Evolutionary conservation across 441 rosid species (phyloP).

Genomic region (Metrosideros polymorpha): DNA sequence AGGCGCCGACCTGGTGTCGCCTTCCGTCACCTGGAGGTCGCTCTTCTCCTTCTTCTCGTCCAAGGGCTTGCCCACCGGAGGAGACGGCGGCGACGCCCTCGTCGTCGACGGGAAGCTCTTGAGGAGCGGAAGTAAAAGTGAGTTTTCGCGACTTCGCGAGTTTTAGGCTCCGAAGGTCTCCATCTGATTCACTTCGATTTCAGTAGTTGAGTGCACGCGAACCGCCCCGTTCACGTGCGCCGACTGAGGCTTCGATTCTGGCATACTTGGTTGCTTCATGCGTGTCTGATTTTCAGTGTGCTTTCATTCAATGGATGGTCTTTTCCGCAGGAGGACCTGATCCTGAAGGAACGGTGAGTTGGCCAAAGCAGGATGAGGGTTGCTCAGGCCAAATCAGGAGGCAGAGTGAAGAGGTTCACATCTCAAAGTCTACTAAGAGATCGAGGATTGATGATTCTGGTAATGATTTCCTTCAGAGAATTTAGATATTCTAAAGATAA

Average conservation of each 20-base stretch:
- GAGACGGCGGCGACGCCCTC: conserved; percentile 35
- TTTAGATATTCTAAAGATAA: background rate
- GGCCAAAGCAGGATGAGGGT: background rate
- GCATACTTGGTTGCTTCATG: background rate
- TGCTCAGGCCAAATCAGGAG: background rate
- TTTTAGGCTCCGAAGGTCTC: background rate
- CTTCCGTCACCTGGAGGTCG: conserved; percentile 76
- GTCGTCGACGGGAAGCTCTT: conserved; percentile 60
- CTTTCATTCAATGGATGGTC: background rate
- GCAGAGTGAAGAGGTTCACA: background rate
- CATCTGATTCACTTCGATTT: background rate
- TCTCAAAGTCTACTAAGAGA: background rate
- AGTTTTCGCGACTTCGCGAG: conserved; percentile 1
- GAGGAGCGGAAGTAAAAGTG: conserved; percentile 53
- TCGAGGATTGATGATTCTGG: background rate
- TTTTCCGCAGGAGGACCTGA: conserved; percentile 23
- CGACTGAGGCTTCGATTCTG: background rate
- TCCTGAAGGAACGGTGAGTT: conserved; percentile 3
- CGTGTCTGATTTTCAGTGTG: background rate
- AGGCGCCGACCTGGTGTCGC: conserved; percentile 50
- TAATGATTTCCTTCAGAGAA: background rate
- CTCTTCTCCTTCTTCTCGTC: conserved; percentile 69
- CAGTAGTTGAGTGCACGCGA: background rate
- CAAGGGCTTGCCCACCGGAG: conserved; percentile 69
- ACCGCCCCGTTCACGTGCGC: background rate